Evolutionary conservation across 352 stramenopile genomes (phyloP).

Genomic region (Phytophthora capsici): DNA sequence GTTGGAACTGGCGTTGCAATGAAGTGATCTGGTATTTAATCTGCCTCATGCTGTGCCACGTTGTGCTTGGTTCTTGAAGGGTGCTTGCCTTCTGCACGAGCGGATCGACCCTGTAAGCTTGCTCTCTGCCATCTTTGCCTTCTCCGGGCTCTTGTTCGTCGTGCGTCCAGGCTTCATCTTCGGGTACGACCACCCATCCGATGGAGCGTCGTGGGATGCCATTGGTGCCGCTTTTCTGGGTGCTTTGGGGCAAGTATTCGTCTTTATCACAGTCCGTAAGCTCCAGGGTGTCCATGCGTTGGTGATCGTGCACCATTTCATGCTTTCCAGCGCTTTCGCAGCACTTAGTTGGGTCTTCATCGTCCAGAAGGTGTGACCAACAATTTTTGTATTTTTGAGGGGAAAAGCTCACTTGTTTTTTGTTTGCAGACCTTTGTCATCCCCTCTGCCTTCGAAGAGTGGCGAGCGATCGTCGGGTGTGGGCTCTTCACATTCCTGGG

Average conservation of each 20-base stretch:
- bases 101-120: background rate
- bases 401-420: background rate
- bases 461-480: conserved; percentile 20
- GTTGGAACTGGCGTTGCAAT: background rate
- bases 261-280: conserved; percentile 49
- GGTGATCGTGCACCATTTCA: background rate
- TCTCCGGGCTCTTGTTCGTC: background rate
- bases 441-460: conserved; percentile 28
- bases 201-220: conserved; percentile 21
- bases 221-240: conserved; percentile 41
- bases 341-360: background rate
- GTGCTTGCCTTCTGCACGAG: conserved; percentile 18
- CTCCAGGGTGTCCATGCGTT: conserved; percentile 39
- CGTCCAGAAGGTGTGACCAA: background rate
- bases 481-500: background rate
- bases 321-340: background rate
- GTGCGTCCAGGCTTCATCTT: background rate
- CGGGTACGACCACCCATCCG: conserved; percentile 1
- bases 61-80: conserved; percentile 13
- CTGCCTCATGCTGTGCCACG: background rate
- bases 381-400: background rate
- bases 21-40: conserved; percentile 2
- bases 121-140: conserved; percentile 3
- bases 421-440: conserved; percentile 35
- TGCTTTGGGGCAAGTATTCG: conserved; percentile 42